phyloP scores from a whole-genome alignment of 768 basidiomycete genomes.

The Agaricus bisporus region DNA sequence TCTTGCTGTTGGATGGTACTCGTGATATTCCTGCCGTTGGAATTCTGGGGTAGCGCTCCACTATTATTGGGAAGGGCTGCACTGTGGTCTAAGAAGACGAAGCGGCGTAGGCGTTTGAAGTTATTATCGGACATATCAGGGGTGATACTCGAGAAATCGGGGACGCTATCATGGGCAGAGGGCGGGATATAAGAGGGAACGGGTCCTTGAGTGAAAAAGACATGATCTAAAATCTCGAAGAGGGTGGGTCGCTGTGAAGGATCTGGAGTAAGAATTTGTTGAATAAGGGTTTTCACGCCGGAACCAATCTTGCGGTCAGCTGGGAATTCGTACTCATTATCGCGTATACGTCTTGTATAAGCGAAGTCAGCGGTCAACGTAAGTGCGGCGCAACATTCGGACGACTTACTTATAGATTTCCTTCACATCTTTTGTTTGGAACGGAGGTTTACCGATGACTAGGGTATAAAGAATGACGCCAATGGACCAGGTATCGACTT shows the following conservation, averaged over 20 bases:
- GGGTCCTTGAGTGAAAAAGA: constrained; percentile 77
- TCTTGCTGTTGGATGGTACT: constrained; percentile 80
- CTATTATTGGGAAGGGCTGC: neutral
- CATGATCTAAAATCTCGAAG: constrained; percentile 77
- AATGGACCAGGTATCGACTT: constrained; percentile 97
- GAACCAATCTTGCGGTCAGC: constrained; percentile 62
- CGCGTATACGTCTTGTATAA: constrained; percentile 71
- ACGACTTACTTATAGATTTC: constrained; percentile 79
- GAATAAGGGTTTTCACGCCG: constrained; percentile 73
- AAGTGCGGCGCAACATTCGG: neutral
- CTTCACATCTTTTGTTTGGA: constrained; percentile 98
- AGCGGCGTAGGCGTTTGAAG: constrained; percentile 58
- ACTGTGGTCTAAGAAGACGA: constrained; percentile 61
- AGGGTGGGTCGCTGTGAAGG: constrained; percentile 79
- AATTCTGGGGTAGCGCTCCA: constrained; percentile 12
- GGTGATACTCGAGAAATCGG: constrained; percentile 69
- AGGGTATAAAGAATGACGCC: constrained; percentile 97
- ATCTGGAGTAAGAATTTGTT: constrained; percentile 78
- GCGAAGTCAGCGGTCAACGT: constrained; percentile 4
- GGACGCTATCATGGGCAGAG: constrained; percentile 68
- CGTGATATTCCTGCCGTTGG: constrained; percentile 34
- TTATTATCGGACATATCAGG: constrained; percentile 59
- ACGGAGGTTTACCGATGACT: constrained; percentile 91
- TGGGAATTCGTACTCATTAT: constrained; percentile 93
- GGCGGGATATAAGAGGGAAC: constrained; percentile 78